Percentiles rank a stretch among this genome's conserved stretches.
Conservation (phyloP, 2,329 filamentous ascomycete species). For the Chaetomiaceae sp. region DNA sequence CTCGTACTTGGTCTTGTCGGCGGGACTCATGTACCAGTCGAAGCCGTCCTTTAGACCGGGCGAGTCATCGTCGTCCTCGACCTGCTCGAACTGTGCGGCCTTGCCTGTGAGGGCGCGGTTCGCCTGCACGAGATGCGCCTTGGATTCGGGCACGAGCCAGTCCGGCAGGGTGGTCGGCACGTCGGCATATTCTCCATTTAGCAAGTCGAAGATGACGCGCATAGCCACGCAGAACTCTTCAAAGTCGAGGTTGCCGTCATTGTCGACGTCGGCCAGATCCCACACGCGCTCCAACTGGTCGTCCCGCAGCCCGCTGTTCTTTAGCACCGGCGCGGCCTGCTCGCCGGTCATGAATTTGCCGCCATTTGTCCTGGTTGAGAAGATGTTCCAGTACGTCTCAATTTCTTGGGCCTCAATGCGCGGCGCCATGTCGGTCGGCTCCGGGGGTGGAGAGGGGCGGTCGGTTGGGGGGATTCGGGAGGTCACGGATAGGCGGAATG, state of each 20-base stretch:
- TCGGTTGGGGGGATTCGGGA: neutral
- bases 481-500: too few species aligned
- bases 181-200: slow-evolving; percentile 90
- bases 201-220: slow-evolving; percentile 93
- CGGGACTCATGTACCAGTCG: slow-evolving; percentile 98
- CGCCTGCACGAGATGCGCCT: slow-evolving; percentile 84
- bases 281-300: slow-evolving; percentile 92
- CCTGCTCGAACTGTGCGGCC: slow-evolving; percentile 76
- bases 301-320: slow-evolving; percentile 59
- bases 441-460: neutral
- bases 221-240: slow-evolving; percentile 99
- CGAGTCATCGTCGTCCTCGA: slow-evolving; percentile 71
- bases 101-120: slow-evolving; percentile 73
- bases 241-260: slow-evolving; percentile 95
- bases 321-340: slow-evolving; percentile 57
- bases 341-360: slow-evolving; percentile 58
- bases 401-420: slow-evolving; percentile 60
- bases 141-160: slow-evolving; percentile 95
- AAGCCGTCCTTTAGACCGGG: slow-evolving; percentile 91
- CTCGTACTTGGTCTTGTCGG: slow-evolving; percentile 90
- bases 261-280: slow-evolving; percentile 96
- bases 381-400: slow-evolving; percentile 64
- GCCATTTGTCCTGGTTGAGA: slow-evolving; percentile 55
- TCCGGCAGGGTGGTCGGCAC: slow-evolving; percentile 84
- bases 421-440: slow-evolving; percentile 35